Base-by-base conservation (phyloP, 2,329 filamentous ascomycete species). In the Pseudogymnoascus sp. region DNA sequence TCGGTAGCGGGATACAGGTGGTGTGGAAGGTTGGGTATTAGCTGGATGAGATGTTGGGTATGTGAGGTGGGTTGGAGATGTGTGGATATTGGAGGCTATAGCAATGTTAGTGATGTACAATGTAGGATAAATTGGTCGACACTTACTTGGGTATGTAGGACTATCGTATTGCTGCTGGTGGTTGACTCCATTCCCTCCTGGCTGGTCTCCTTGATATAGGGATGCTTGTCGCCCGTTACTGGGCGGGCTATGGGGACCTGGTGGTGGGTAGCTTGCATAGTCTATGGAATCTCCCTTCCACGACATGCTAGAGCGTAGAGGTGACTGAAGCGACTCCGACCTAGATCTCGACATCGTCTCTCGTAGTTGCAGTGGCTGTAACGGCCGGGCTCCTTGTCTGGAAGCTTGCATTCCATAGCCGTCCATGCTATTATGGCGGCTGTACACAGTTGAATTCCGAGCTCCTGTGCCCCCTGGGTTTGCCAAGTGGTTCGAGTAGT, bases 281-380 rank as follows among this genome's bases (percentile, higher is more conserved):
- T 85, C 83, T 63, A 86, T 79, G 1, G 80, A 76, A 65, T 84
- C 82, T 13, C 82, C 81, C 71, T 86, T 86, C 84, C 84, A 87
- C 11, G 83, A 82, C 81, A 86, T 83, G 70, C 81, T 83, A 9
- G 83, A 79, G 37, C 83, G 77, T 53, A 87, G 73, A 2, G 84
- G 83, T 13, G 83, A 86, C 64, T 86, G 82, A 13, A 85, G 72
- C 10, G 78, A 83, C 59, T 86, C 83, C 2, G 83, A 81, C 65
- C 84, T 78, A 10, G 83, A 80, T 63, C 83, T 78, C 5, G 79
- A 78, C 75, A 85, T 79, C 2, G 83, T 79, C 61, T 86, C 84
- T 42, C 83, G 77, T 29, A 85, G 77, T 61, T 85, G 82, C 10
- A 84, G 77, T n/a, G 83, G 82, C 68, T 85, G 83, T 5, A 86